Evolutionary conservation across 2,329 filamentous ascomycete species (phyloP).

Genomic region (Calycina marina): DNA sequence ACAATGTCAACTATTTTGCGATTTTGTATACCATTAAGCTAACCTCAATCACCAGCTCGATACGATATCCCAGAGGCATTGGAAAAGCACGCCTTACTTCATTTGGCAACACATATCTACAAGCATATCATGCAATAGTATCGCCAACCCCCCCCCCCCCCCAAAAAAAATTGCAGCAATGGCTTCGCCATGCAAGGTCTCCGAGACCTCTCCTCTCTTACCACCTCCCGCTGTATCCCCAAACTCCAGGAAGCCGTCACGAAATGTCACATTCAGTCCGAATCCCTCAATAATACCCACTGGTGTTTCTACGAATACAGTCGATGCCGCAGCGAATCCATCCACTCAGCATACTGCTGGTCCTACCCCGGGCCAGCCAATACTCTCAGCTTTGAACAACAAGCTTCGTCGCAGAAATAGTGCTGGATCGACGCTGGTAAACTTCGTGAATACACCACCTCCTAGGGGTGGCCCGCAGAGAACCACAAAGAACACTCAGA

Average conservation of each 20-base stretch:
- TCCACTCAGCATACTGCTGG: conserved; percentile 20
- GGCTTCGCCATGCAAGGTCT: not conserved
- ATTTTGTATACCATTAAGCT: too few species aligned
- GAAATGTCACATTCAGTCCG: conserved; percentile 67
- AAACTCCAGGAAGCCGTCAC: conserved; percentile 1
- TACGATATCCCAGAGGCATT: too few species aligned
- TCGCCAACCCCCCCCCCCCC: not conserved
- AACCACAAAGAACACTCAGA: conserved; percentile 90
- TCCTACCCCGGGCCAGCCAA: conserved; percentile 30
- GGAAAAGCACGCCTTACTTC: too few species aligned
- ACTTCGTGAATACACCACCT: conserved; percentile 23
- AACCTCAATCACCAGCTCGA: too few species aligned
- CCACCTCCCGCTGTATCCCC: not conserved
- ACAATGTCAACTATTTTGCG: too few species aligned
- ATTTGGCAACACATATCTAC: too few species aligned
- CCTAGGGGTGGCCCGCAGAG: conserved; percentile 85
- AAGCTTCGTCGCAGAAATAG: conserved; percentile 80
- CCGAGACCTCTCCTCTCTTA: conserved; percentile 2
- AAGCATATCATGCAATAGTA: not conserved
- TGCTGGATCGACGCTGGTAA: conserved; percentile 37
- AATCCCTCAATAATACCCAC: conserved; percentile 49
- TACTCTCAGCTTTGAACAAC: conserved; percentile 71
- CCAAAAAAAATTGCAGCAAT: not conserved
- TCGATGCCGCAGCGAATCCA: conserved; percentile 26
- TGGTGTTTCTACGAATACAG: conserved; percentile 28